Percentiles rank a stretch among this genome's conserved stretches.
phyloP scores from a whole-genome alignment of 2,329 filamentous ascomycete genomes.

The Geoglossum cookeanum region DNA sequence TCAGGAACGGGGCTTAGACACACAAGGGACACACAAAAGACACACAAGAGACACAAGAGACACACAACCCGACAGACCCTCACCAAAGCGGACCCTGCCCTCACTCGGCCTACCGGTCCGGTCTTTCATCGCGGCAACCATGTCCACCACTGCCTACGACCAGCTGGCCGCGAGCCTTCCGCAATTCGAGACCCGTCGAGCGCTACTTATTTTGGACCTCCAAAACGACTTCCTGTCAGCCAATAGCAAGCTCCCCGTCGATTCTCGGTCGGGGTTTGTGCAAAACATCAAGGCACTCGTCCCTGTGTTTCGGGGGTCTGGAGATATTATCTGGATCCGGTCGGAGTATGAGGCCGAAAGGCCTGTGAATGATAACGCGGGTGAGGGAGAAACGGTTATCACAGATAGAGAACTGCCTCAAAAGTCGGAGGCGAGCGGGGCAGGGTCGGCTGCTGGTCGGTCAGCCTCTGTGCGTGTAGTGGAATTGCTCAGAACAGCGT shows the following conservation, averaged over 20 bases:
- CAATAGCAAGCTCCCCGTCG: slow-evolving; percentile 47
- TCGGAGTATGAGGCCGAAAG: slow-evolving; percentile 51
- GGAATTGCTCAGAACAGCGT: background rate
- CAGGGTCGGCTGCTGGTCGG: slow-evolving; percentile 9
- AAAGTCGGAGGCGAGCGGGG: slow-evolving; percentile 11
- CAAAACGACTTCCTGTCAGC: slow-evolving; percentile 73
- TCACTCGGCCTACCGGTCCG: background rate
- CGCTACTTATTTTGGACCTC: slow-evolving; percentile 66
- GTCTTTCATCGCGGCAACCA: background rate
- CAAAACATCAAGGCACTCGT: slow-evolving; percentile 47
- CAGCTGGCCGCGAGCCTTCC: slow-evolving; percentile 16
- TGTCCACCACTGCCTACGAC: background rate
- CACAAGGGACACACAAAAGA: background rate
- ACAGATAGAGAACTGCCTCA: slow-evolving; percentile 18
- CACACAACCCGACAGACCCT: background rate
- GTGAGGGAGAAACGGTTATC: slow-evolving; percentile 27
- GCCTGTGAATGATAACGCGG: slow-evolving; percentile 31
- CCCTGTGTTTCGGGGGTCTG: slow-evolving; percentile 50
- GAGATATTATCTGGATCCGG: slow-evolving; percentile 68
- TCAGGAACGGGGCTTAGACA: background rate
- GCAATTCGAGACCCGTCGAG: slow-evolving; percentile 40
- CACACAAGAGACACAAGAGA: background rate
- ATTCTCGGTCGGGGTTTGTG: slow-evolving; percentile 44
- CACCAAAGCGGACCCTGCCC: background rate
- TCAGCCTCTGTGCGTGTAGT: background rate